phyloP scores from a whole-genome alignment of 2,329 filamentous ascomycete genomes.

The Xylariaceae sp. region DNA sequence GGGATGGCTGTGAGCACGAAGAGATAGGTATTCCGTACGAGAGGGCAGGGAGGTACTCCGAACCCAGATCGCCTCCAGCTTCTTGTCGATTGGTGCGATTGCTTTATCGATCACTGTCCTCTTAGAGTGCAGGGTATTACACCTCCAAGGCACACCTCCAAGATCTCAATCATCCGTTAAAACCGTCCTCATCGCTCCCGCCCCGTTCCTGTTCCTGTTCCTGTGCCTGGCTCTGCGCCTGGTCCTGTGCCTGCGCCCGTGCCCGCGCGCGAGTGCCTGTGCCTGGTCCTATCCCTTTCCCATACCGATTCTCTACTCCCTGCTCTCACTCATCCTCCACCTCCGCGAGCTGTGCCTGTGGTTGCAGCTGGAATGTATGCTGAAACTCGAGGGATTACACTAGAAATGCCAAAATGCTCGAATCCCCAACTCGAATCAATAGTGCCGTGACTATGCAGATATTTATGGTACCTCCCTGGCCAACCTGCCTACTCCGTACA shows the following conservation, averaged over 20 bases:
- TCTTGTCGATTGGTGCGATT: conserved; percentile 15
- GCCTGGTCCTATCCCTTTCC: not conserved
- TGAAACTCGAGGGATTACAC: not conserved
- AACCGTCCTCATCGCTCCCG: not conserved
- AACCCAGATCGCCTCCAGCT: conserved; percentile 13
- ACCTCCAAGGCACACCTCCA: not conserved
- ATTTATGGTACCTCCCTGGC: not conserved
- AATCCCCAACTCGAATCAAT: not conserved
- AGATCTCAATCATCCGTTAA: not conserved
- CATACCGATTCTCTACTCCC: not conserved
- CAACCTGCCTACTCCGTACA: not conserved
- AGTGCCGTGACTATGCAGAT: not conserved
- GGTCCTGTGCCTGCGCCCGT: not conserved
- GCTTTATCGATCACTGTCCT: not conserved
- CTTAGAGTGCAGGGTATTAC: not conserved
- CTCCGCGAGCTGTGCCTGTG: not conserved
- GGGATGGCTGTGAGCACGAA: not conserved
- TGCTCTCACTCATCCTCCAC: not conserved
- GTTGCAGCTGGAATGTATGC: not conserved
- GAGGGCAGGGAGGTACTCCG: conserved; percentile 2
- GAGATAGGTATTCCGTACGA: not conserved
- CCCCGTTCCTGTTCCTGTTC: not conserved
- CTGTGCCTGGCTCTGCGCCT: not conserved
- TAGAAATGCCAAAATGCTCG: not conserved
- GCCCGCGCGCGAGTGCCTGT: not conserved